phyloP scores from a whole-genome alignment of 345 rosid species.

The Syzygium oleosum region DNA sequence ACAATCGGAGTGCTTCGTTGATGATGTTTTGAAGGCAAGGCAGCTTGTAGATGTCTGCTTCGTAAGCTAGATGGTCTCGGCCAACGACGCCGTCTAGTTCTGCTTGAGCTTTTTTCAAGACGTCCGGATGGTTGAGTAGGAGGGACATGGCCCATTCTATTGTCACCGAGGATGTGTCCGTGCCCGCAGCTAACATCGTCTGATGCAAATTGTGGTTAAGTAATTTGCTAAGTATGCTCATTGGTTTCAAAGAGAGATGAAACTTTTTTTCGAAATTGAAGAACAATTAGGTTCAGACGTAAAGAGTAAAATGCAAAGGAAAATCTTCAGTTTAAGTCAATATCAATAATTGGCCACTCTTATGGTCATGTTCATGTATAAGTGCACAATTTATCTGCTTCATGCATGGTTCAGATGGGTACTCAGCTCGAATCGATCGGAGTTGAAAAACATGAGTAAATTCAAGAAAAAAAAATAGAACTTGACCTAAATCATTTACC shows the following conservation, averaged over 20 bases:
- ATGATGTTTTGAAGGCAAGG: slow-evolving; percentile 30
- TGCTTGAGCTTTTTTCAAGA: slow-evolving; percentile 13
- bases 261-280: not conserved
- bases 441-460: not conserved
- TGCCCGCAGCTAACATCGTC: slow-evolving; percentile 33
- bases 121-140: slow-evolving; percentile 27
- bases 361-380: too few species aligned
- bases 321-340: not conserved
- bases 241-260: too few species aligned
- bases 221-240: not conserved
- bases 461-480: not conserved
- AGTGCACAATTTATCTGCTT: too few species aligned
- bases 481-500: too few species aligned
- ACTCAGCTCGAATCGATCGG: too few species aligned
- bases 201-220: not conserved
- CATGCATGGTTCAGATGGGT: too few species aligned
- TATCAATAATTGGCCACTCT: too few species aligned
- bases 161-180: slow-evolving; percentile 33
- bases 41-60: slow-evolving; percentile 22
- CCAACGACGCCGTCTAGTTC: slow-evolving; percentile 21
- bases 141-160: slow-evolving; percentile 43
- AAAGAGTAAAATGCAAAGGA: not conserved
- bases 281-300: not conserved
- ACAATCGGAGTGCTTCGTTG: slow-evolving; percentile 26
- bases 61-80: slow-evolving; percentile 18